These are phyloP conservation scores for Nannochloropsis oceanica DNA, from an alignment of 108 stramenopile genomes.

Conservation along the genomic window DNA sequence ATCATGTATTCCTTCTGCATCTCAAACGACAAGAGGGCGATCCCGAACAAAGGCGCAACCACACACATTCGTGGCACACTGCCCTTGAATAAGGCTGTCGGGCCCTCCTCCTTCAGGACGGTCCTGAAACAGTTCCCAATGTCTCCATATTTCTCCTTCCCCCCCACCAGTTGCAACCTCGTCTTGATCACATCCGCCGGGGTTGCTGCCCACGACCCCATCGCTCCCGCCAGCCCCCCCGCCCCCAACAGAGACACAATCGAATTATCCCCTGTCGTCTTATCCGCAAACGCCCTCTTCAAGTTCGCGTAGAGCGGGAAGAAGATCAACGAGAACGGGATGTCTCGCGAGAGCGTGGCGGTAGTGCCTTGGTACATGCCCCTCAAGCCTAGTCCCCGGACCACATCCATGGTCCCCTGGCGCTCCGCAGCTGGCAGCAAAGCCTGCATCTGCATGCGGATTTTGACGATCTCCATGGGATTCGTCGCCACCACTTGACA, in stretches of 20 bases:
- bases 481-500: constrained; percentile 52
- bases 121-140: constrained; percentile 9
- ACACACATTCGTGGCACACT: constrained; percentile 36
- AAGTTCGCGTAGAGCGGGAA: constrained; percentile 42
- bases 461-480: constrained; percentile 55
- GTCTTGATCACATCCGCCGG: constrained; percentile 49
- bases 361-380: constrained; percentile 47
- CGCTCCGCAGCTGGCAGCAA: constrained; percentile 4
- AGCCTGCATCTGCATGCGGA: constrained; percentile 44
- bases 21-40: constrained; percentile 38
- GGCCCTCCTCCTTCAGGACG: constrained; percentile 12
- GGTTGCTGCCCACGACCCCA: constrained; percentile 36
- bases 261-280: neutral
- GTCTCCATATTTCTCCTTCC: constrained; percentile 1
- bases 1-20: constrained; percentile 16
- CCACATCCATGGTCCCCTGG: constrained; percentile 7
- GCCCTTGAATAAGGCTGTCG: constrained; percentile 32
- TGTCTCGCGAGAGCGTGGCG: constrained; percentile 43
- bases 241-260: constrained; percentile 11
- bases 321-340: constrained; percentile 48
- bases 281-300: constrained; percentile 14
- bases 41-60: constrained; percentile 40
- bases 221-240: constrained; percentile 37
- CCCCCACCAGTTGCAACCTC: constrained; percentile 22
- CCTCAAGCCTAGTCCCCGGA: constrained; percentile 34